A percentile compares a stretch with the other conserved stretches of the same genome.
These are phyloP conservation scores for Hygrophorus russula DNA, from an alignment of 768 basidiomycete genomes.

Conservation along the genomic window DNA sequence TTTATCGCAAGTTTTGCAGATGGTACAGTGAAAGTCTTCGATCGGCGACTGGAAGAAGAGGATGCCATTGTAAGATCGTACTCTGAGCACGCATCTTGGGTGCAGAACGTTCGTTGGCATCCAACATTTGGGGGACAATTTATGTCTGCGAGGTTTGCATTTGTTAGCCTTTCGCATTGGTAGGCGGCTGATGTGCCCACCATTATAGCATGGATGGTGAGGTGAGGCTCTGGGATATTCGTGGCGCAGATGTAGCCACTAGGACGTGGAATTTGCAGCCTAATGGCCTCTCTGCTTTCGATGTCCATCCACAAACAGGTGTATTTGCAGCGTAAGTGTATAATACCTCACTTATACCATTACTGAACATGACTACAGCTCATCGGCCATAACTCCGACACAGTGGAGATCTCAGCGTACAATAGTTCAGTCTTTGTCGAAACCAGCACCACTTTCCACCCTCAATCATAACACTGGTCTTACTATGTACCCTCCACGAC, in stretches of 20 bases:
- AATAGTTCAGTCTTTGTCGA: slow-evolving; percentile 45
- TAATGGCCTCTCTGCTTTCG: slow-evolving; percentile 72
- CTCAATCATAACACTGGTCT: slow-evolving; percentile 46
- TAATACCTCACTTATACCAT: neutral
- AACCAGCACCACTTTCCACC: slow-evolving; percentile 26
- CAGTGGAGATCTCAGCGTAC: slow-evolving; percentile 61
- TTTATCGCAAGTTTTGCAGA: slow-evolving; percentile 92
- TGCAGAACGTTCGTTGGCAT: slow-evolving; percentile 85
- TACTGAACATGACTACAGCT: slow-evolving; percentile 20
- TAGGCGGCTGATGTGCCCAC: neutral
- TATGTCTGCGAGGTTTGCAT: slow-evolving; percentile 71
- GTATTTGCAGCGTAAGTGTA: slow-evolving; percentile 75
- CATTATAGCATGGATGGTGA: slow-evolving; percentile 69
- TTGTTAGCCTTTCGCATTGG: neutral
- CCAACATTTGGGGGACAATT: slow-evolving; percentile 57
- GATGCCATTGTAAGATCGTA: slow-evolving; percentile 76
- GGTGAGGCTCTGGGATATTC: slow-evolving; percentile 85
- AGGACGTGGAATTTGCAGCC: slow-evolving; percentile 56
- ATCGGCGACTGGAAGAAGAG: slow-evolving; percentile 77
- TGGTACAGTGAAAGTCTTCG: slow-evolving; percentile 82
- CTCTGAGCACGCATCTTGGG: slow-evolving; percentile 71
- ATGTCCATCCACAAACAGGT: slow-evolving; percentile 72
- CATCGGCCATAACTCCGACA: slow-evolving; percentile 47
- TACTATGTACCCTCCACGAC: slow-evolving; percentile 39
- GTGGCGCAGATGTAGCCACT: slow-evolving; percentile 47